Conservation (phyloP, 2,329 filamentous ascomycete species). For the Trichophyton rubrum region DNA sequence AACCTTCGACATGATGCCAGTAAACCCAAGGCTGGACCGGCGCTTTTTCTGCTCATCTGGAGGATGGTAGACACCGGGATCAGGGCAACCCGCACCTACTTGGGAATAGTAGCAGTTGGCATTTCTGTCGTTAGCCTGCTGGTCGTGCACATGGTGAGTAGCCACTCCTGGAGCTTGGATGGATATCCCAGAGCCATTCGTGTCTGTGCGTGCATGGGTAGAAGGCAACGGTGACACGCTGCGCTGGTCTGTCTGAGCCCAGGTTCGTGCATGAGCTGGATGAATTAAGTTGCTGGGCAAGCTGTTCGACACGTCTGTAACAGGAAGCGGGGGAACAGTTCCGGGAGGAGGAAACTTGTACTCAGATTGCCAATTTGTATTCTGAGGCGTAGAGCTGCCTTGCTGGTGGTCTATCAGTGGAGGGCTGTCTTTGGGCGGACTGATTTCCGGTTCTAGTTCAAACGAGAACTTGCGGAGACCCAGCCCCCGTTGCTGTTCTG, state of each 20-base stretch:
- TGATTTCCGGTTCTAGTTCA: not conserved
- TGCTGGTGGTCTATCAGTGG: not conserved
- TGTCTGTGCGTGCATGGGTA: not conserved
- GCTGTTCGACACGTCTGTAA: not conserved
- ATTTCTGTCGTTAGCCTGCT: not conserved
- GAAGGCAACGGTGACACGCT: not conserved
- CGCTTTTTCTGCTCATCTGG: conserved; percentile 1
- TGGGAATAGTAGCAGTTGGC: not conserved
- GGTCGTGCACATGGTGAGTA: not conserved
- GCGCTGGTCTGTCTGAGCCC: not conserved
- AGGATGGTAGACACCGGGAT: not conserved
- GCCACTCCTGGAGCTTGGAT: not conserved
- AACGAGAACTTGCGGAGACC: not conserved
- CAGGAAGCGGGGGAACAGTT: not conserved
- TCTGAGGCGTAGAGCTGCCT: not conserved
- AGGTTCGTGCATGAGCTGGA: not conserved
- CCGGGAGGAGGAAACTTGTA: not conserved
- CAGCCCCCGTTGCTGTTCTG: not conserved
- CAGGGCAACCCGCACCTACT: not conserved
- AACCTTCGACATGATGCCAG: conserved; percentile 1
- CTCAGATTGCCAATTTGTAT: not conserved
- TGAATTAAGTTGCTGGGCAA: not conserved
- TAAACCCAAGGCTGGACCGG: not conserved
- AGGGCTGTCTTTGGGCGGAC: not conserved
- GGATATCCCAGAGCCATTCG: not conserved